Conservation (phyloP, 2,329 filamentous ascomycete genomes). For the Catunica adiposa region DNA sequence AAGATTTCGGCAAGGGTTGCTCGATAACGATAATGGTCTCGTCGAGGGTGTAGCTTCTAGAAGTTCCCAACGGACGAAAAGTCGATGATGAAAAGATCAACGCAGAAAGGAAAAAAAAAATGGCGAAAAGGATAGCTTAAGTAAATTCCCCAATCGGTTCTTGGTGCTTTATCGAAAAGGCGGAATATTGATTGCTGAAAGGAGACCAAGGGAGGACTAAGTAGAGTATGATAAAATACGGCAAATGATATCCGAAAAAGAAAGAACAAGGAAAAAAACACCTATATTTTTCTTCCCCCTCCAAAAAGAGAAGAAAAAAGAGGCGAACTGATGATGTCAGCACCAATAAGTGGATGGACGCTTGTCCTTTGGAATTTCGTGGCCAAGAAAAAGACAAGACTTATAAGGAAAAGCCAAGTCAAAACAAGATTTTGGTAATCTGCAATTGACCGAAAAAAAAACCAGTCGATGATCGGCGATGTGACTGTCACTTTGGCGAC, state of each 20-base stretch:
- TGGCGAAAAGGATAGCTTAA: neutral
- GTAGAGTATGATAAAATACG: neutral
- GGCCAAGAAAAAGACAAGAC: neutral
- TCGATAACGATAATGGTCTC: neutral
- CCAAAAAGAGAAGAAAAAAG: neutral
- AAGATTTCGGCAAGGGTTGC: no score
- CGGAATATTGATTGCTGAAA: neutral
- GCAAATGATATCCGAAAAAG: neutral
- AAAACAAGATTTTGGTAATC: neutral
- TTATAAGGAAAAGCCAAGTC: neutral
- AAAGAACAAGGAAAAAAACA: neutral
- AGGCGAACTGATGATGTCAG: neutral
- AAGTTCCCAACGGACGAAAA: neutral
- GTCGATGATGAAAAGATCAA: neutral
- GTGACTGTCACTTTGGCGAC: no score
- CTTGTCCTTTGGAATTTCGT: neutral
- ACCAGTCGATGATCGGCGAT: no score
- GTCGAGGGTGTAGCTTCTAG: neutral
- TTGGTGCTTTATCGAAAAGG: neutral
- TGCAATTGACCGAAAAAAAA: no score
- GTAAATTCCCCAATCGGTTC: neutral
- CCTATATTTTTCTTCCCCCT: no score
- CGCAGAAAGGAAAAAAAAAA: neutral
- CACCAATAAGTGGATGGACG: neutral
- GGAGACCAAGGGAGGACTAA: neutral